Evolutionary conservation across 2,329 filamentous ascomycete species (phyloP), one percentile per base, ranked within the genome.

Genomic region (Penicillium italicum): DNA sequence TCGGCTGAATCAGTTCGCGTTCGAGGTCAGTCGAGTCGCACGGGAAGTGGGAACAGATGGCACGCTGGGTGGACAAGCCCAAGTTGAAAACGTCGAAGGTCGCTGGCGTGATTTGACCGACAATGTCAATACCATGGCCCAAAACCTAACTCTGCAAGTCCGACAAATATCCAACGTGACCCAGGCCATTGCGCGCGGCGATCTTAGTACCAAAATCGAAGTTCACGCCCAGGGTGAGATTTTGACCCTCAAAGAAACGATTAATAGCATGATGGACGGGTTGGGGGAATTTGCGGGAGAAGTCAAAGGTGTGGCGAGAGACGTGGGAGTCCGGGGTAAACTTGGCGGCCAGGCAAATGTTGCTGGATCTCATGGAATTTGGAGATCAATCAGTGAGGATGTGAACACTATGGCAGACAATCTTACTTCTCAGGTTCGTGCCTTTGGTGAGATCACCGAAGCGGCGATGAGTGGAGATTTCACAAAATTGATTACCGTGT

Each of bases 291-390:
- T 96, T 84, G 96, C 91, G 56, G 90, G 94, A 64, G 91, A 96
- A 68, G 88, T 97, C 62, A 93, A 96, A 76, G 83, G 90, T 60
- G 92, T 97, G 22, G 92, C 92, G 56, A 91, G 92, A 69, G 92
- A 97, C 70, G 92, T 97, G 62, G 92, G 92, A 62, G 92, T 96
- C 50, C 91, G 96, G 67, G 92, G 92, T 59, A 96, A 96, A 78
- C 95, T 97, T 87, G 92, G 92, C 64, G 92, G 91, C n/a, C 92
- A 97, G 72, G 92, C 92, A 56, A 91, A 96, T 71, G 88, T 96
- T 43, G 88, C 89, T 56, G 91, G 91, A 56, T 86, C 96, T 51
- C 90, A 91, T 66, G 92, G 92, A 59, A 85, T 92, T 51, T 97
- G 92, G 92, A 95, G 95, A 71, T 93, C 97, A 71, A 97, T 97